These are phyloP conservation scores for Curvularia hawaiiensis DNA, from an alignment of 2,329 filamentous ascomycete genomes.

Conservation along the genomic window DNA sequence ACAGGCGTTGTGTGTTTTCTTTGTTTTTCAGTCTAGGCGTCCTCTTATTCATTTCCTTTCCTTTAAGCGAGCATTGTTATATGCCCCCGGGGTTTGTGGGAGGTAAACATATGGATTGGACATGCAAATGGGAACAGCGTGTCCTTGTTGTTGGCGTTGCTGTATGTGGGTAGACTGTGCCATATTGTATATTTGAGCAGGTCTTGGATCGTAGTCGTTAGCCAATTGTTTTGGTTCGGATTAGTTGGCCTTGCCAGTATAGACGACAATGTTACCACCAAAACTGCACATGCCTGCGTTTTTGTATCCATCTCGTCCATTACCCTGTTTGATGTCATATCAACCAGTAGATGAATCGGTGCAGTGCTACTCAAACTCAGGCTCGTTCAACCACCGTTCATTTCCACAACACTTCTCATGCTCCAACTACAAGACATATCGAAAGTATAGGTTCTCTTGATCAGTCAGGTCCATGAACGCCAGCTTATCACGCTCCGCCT, in stretches of 20 bases:
- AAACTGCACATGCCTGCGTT: not conserved
- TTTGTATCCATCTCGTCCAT: not conserved
- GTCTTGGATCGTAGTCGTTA: not conserved
- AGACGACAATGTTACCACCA: not conserved
- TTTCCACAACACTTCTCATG: not conserved
- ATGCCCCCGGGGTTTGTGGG: constrained; percentile 1
- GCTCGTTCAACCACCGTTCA: not conserved
- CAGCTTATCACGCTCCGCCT: constrained; percentile 59
- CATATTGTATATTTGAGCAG: constrained; percentile 2
- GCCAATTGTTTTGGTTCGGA: not conserved
- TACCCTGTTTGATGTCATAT: not conserved
- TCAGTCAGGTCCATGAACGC: constrained; percentile 61
- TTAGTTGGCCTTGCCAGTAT: not conserved
- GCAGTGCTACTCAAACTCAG: not conserved
- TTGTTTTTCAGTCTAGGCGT: not conserved
- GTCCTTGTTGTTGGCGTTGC: constrained; percentile 7
- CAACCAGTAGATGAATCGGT: not conserved
- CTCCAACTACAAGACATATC: constrained; percentile 53
- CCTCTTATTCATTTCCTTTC: not conserved
- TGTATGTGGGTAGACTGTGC: not conserved
- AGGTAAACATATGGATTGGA: constrained; percentile 7
- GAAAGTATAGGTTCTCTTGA: constrained; percentile 62
- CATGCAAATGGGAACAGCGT: not conserved
- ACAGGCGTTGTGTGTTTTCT: constrained; percentile 6
- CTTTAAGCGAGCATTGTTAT: constrained; percentile 10